Conservation (phyloP, 352 stramenopile genomes). For the Pythium scleroteichum region DNA sequence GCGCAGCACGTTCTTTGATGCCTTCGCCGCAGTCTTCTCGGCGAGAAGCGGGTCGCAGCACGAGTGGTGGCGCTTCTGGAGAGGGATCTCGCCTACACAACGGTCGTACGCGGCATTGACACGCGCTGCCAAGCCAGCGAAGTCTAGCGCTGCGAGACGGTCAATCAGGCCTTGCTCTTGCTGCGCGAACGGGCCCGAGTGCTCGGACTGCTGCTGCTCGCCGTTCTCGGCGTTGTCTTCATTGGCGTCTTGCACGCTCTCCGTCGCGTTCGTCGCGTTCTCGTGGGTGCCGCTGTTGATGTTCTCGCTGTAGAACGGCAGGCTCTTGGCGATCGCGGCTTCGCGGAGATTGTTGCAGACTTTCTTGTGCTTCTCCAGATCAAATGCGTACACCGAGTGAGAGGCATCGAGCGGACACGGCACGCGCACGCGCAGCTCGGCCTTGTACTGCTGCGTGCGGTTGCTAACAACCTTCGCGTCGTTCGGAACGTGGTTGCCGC, state of each 20-base stretch:
- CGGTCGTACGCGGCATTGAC: conserved; percentile 53
- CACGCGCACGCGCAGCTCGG: conserved; percentile 52
- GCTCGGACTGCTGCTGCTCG: conserved; percentile 24
- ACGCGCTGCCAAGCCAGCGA: conserved; percentile 46
- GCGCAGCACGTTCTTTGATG: conserved; percentile 62
- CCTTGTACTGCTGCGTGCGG: conserved; percentile 68
- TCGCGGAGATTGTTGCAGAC: conserved; percentile 83
- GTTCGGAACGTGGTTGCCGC: conserved; percentile 70
- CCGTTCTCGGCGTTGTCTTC: conserved; percentile 1
- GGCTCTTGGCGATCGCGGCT: conserved; percentile 45
- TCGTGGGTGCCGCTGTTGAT: conserved; percentile 74
- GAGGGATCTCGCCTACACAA: conserved; percentile 54
- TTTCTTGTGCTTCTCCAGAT: conserved; percentile 76
- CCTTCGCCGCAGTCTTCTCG: conserved; percentile 56
- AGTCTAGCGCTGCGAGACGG: conserved; percentile 59
- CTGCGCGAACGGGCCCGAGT: conserved; percentile 38
- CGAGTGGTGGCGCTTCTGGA: conserved; percentile 69
- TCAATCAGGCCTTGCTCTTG: conserved; percentile 72
- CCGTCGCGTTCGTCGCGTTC: background rate
- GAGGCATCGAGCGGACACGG: conserved; percentile 68
- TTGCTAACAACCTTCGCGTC: conserved; percentile 43
- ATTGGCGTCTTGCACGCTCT: conserved; percentile 1
- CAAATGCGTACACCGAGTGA: conserved; percentile 79
- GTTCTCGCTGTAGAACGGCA: conserved; percentile 75
- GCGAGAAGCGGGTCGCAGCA: conserved; percentile 63